A percentile compares a stretch with the other conserved stretches of the same genome.
phyloP scores from a whole-genome alignment of 2,329 filamentous ascomycete genomes.

The Pseudogymnoascus sp. region DNA sequence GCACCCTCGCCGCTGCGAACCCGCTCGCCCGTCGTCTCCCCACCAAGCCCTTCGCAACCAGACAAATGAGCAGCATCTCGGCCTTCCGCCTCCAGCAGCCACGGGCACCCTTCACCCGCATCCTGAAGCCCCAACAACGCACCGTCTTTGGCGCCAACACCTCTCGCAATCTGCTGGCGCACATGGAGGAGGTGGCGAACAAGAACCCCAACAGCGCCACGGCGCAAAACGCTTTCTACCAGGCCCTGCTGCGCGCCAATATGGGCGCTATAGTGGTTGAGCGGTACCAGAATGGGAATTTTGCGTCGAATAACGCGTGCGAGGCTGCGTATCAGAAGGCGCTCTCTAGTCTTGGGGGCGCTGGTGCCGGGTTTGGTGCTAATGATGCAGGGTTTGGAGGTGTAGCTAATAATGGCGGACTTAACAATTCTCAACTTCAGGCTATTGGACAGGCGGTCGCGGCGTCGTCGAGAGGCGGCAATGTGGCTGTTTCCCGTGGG shows the following conservation, averaged over 20 bases:
- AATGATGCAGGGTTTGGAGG: constrained; percentile 14
- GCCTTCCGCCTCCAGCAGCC: constrained; percentile 17
- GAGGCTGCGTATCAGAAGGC: constrained; percentile 75
- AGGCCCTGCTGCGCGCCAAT: constrained; percentile 80
- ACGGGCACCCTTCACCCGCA: constrained; percentile 11
- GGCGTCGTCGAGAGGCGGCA: constrained; percentile 60
- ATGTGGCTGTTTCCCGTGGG: constrained; percentile 46
- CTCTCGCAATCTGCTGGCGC: constrained; percentile 62
- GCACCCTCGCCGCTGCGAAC: constrained; percentile 19
- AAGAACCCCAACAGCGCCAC: constrained; percentile 81
- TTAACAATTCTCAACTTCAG: constrained; percentile 60
- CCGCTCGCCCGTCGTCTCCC: constrained; percentile 17
- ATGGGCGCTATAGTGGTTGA: constrained; percentile 92
- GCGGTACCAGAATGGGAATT: constrained; percentile 78
- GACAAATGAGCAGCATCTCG: constrained; percentile 8
- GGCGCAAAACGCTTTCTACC: constrained; percentile 89
- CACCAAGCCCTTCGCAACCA: not conserved
- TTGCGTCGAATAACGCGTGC: constrained; percentile 70
- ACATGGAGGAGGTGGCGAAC: constrained; percentile 86
- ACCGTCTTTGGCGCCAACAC: constrained; percentile 22
- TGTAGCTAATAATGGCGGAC: constrained; percentile 29
- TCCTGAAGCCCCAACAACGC: constrained; percentile 17
- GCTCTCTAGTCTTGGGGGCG: constrained; percentile 51
- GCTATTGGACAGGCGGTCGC: constrained; percentile 77
- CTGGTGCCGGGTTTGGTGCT: constrained; percentile 22